These are phyloP conservation scores for Fraxinus albicans DNA, from an alignment of 305 asterid genomes.

Conservation along the genomic window DNA sequence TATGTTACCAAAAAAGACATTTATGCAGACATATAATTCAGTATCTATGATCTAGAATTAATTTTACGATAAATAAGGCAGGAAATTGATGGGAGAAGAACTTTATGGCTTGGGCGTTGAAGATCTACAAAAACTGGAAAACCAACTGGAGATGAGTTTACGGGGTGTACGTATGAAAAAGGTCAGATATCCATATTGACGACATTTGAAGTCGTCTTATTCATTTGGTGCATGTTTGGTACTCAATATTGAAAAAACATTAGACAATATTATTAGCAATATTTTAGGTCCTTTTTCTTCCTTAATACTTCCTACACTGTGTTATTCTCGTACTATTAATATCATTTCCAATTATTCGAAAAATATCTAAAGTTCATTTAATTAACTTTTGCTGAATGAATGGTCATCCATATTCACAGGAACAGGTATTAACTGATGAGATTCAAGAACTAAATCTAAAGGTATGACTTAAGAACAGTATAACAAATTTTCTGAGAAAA, in stretches of 20 bases:
- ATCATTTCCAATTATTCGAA: not conserved
- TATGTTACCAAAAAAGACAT: too few relatives aligned
- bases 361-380: not conserved
- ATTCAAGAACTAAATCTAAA: conserved; percentile 58
- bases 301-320: not conserved
- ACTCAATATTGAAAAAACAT: not conserved
- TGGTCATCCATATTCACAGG: conserved; percentile 36
- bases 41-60: not conserved
- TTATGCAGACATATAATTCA: not conserved
- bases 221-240: not conserved
- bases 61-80: conserved; percentile 23
- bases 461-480: conserved; percentile 32
- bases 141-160: conserved; percentile 61
- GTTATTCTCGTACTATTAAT: not conserved
- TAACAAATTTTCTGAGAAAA: not conserved
- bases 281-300: not conserved
- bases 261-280: not conserved
- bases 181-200: conserved; percentile 26
- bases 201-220: not conserved
- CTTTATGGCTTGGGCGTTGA: conserved; percentile 55
- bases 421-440: conserved; percentile 52
- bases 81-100: conserved; percentile 76
- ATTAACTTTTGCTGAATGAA: not conserved
- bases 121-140: conserved; percentile 59
- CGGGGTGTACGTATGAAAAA: conserved; percentile 51